Evolutionary conservation across 306 rosid species (phyloP).

Genomic region (Castanea crenata): DNA sequence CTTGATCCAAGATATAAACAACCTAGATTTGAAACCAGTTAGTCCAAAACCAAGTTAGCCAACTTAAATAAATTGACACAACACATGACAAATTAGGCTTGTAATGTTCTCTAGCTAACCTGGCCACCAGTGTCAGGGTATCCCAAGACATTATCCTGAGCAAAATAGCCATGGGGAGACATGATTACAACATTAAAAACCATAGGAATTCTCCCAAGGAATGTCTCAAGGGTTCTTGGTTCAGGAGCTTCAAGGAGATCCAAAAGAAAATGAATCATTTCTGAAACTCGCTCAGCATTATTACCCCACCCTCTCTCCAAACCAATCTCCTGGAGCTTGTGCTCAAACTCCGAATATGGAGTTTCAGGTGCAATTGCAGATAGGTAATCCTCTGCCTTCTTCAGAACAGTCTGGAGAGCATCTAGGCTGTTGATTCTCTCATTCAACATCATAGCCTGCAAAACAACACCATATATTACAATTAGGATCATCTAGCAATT

Average conservation of each 20-base stretch:
- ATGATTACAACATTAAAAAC: slow-evolving; percentile 96
- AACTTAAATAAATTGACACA: background rate
- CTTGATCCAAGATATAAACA: slow-evolving; percentile 99
- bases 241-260: slow-evolving; percentile 99
- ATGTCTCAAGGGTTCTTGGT: slow-evolving; percentile 85
- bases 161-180: slow-evolving; percentile 97
- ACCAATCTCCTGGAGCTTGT: slow-evolving; percentile 85
- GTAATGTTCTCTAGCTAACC: slow-evolving; percentile 32
- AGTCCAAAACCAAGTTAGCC: background rate
- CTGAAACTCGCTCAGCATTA: slow-evolving; percentile 72
- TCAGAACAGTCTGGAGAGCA: slow-evolving; percentile 69
- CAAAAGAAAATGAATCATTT: slow-evolving; percentile 86
- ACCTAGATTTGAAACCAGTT: slow-evolving; percentile 44
- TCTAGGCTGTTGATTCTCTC: slow-evolving; percentile 74
- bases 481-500: too few relatives aligned
- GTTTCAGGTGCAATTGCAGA: slow-evolving; percentile 48
- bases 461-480: background rate
- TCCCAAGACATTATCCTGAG: slow-evolving; percentile 94
- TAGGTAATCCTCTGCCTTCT: slow-evolving; percentile 86
- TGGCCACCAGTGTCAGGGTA: slow-evolving; percentile 99
- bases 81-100: background rate
- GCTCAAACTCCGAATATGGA: slow-evolving; percentile 62
- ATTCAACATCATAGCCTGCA: slow-evolving; percentile 90
- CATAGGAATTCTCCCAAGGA: slow-evolving; percentile 95
- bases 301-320: slow-evolving; percentile 99